Evolutionary conservation across 257 asterid species (phyloP).

Genomic region (Thymus mandschuricus): DNA sequence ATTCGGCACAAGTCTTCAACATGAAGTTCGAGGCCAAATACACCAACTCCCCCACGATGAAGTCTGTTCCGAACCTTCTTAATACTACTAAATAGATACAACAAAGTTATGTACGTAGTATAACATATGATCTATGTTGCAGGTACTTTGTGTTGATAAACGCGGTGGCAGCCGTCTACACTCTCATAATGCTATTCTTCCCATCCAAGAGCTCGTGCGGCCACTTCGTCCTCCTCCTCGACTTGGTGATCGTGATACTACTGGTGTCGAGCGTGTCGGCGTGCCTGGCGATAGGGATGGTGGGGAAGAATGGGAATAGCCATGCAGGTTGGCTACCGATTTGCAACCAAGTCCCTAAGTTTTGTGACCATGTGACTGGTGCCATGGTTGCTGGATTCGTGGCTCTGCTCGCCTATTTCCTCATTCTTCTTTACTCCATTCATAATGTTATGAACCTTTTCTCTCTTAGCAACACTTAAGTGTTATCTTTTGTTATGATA

Average conservation of each 20-base stretch:
- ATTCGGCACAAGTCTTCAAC: conserved; percentile 57
- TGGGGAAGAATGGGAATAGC: conserved; percentile 72
- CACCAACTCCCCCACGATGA: conserved; percentile 69
- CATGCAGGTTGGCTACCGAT: conserved; percentile 94
- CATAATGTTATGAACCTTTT: conserved; percentile 56
- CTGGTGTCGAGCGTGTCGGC: conserved; percentile 83
- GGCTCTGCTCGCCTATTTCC: conserved; percentile 57
- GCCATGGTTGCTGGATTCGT: conserved; percentile 71
- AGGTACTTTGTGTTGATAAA: conserved; percentile 73
- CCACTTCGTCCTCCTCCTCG: conserved; percentile 60
- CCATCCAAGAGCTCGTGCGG: conserved; percentile 49
- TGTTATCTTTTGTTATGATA: background rate
- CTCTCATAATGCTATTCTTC: conserved; percentile 57
- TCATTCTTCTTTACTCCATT: conserved; percentile 63
- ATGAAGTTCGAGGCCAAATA: conserved; percentile 76
- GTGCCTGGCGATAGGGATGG: conserved; percentile 65
- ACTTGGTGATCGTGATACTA: conserved; percentile 55
- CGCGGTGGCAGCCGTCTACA: conserved; percentile 66
- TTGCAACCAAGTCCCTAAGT: conserved; percentile 83
- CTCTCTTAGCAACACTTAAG: conserved; percentile 46
- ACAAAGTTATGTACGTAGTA: too few relatives aligned
- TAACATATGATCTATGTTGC: conserved; percentile 14
- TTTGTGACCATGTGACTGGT: conserved; percentile 62
- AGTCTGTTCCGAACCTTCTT: conserved; percentile 37
- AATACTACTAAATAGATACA: too few relatives aligned